Evolutionary conservation across 225 moss, liverwort and hornwort species (phyloP), one percentile per base, ranked within the genome.

Genomic region (Climacium dendroides): DNA sequence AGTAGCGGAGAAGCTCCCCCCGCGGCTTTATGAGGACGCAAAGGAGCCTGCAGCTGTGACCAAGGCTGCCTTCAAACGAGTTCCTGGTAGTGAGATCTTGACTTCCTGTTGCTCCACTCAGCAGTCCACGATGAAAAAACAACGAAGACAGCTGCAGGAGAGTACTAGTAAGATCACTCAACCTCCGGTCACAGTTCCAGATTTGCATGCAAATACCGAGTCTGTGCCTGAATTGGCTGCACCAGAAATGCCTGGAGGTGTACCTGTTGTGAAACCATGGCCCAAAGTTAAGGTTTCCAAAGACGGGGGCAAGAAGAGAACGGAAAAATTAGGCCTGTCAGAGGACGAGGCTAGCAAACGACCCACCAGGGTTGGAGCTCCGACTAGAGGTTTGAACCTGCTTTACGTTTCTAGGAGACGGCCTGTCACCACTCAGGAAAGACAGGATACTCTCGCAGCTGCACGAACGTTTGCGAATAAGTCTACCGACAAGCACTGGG

Each of bases 381-480:
- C 64, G 32, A 35, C 23, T 7, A 88, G 30, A 64, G 1, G 8
- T 65, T 45, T 35, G 14, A 79, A 72, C 1, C 24, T 74, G 34
- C 15, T 92, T 13, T 92, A 91, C 76, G 15, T 83, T 70, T 92
- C 92, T 23, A 91, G 41, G 69, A 80, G 92, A 88, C 83, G 92
- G 53, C 83, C 86, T 76, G 86, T 92, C 71, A 89, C 92, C 10
- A 43, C 63, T 41, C 48, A 86, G 77, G 92, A 92, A 67, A 83
- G 75, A 55, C 37, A 81, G 39, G 50, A 80, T 9, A 82, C 83
- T 10, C 72, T 92, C 11, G 73, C 60, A 37, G 74, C 70, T 55
- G 91, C 89, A 37, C 83, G 78, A 12, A 54, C 66, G 13, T 88
- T 80, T 54, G 86, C 88, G 32, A 70, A 65, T 11, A 78, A 28